Evolutionary conservation across 73 alveolate genomes (phyloP), one percentile per base, ranked within the genome.

Genomic region (Symbiodinium pilosum): DNA sequence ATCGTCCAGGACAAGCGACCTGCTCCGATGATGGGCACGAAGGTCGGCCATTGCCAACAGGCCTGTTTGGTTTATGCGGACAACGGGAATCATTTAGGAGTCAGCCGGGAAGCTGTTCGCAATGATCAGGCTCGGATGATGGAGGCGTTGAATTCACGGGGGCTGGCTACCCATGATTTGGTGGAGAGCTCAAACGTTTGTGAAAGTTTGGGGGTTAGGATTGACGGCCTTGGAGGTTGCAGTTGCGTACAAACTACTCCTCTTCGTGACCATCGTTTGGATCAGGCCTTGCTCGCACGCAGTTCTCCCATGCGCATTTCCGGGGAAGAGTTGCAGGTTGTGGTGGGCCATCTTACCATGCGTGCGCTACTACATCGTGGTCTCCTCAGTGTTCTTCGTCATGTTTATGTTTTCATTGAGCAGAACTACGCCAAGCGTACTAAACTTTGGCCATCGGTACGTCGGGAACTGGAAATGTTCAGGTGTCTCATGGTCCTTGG

Each of bases 301-400:
- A 39, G 54, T 9, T 2, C 54, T 16, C 64, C 38, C 1, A 39
- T 51, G 2, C 26, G 38, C 16, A 11, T 83, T 0, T 24, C 91
- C 11, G 91, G 91, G 2, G 69, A 83, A 32, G 43, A 83, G 69
- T 38, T 83, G 4, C 68, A 43, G 69, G 91, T 83, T 1, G 71
- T 83, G 91, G 42, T 43, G 39, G 91, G 91, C 8, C 91, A 83
- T 24, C 39, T 83, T 28, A 42, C 91, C 32, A 36, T 83, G 36
- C 69, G 91, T 14, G 91, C 91, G 1, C 91, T 83, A 12, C 43
- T 83, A 28, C 59, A 83, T 24, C 91, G 91, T 4, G 59, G 91
- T 11, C 40, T 83, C 38, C 39, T 83, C 43, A 28, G 69, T 18
- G 69, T 83, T n/a, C 36, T 83, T 11, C 68, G 91, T 26, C 40